Conservation (phyloP, 2,329 filamentous ascomycete genomes). For the Phialophora chinensis region DNA sequence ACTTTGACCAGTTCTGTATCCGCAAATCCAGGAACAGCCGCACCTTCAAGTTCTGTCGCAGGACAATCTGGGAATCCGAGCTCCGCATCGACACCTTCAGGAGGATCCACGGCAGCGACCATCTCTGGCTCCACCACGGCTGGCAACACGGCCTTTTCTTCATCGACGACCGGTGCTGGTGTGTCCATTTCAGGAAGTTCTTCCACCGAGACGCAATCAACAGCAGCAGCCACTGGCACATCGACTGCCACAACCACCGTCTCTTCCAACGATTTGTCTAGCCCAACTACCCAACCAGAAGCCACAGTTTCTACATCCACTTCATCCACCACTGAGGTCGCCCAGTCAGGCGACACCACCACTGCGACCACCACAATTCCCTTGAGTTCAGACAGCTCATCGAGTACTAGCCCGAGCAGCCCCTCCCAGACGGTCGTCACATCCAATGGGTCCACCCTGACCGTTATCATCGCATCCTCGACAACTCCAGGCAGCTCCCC, state of each 20-base stretch:
- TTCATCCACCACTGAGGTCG: background rate
- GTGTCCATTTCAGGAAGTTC: background rate
- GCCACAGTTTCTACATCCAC: slow-evolving; percentile 1
- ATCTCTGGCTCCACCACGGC: background rate
- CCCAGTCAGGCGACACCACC: background rate
- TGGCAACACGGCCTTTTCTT: background rate
- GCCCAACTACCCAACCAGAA: background rate
- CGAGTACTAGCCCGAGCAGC: background rate
- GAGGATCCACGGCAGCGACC: background rate
- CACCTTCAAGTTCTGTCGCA: slow-evolving; percentile 8
- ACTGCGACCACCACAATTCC: background rate
- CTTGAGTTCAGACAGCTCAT: background rate
- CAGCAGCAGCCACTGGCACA: background rate
- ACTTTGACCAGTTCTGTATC: slow-evolving; percentile 3
- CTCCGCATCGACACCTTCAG: background rate
- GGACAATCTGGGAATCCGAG: slow-evolving; percentile 1
- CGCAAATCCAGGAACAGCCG: slow-evolving; percentile 1
- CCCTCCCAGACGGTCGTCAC: background rate
- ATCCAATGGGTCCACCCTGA: background rate
- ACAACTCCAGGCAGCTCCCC: background rate
- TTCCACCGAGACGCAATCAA: background rate
- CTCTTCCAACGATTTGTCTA: background rate
- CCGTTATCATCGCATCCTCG: background rate
- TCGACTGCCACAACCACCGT: background rate
- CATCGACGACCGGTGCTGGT: background rate